These are phyloP conservation scores for Sinapis alba DNA, from an alignment of 441 rosid species.

Conservation along the genomic window DNA sequence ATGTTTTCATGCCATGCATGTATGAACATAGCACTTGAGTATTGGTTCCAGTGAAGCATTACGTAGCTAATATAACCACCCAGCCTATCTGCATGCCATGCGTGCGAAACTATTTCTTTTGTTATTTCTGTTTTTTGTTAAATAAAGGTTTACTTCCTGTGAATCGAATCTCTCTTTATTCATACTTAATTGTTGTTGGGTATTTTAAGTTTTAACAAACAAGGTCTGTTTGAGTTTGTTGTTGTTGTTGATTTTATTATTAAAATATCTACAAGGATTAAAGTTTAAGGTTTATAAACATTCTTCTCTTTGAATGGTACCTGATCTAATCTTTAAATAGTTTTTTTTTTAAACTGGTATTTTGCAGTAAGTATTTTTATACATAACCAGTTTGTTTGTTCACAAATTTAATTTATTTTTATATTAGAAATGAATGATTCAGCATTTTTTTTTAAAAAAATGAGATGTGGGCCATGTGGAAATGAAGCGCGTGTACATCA, in stretches of 20 bases:
- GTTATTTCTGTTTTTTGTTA: background rate
- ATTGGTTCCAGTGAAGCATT: background rate
- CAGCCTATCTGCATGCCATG: background rate
- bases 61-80: background rate
- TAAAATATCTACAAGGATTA: too few species aligned
- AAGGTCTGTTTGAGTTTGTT: background rate
- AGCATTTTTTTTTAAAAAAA: too few species aligned
- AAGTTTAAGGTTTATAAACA: too few species aligned
- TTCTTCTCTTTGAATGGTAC: too few species aligned
- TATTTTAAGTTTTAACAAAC: background rate
- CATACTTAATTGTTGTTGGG: background rate
- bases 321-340: too few species aligned
- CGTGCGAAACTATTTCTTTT: background rate
- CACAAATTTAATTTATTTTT: too few species aligned
- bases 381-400: too few species aligned
- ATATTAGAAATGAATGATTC: background rate
- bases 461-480: too few species aligned
- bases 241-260: background rate
- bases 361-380: too few species aligned
- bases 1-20: background rate
- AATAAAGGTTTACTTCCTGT: background rate
- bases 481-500: constrained; percentile 11
- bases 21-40: background rate
- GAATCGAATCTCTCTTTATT: background rate
- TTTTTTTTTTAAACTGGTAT: too few species aligned